phyloP scores from a whole-genome alignment of 208 protist genomes.

The Zelonia costaricensis region DNA sequence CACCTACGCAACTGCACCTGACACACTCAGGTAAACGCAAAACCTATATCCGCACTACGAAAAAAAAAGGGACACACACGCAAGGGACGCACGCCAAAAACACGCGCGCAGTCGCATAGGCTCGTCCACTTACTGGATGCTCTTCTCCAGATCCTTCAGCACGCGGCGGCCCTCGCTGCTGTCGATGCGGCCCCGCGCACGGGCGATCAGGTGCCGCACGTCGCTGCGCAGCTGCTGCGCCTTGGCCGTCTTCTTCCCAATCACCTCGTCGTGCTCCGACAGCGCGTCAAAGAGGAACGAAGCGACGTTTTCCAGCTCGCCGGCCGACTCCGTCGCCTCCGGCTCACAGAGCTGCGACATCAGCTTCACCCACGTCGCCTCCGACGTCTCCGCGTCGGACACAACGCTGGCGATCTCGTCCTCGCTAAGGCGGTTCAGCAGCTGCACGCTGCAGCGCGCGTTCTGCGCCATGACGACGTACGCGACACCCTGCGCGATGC shows the following conservation, averaged over 20 bases:
- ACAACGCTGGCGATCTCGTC: slow-evolving; percentile 43
- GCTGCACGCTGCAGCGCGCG: slow-evolving; percentile 44
- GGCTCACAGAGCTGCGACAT: slow-evolving; percentile 42
- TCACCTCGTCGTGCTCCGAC: slow-evolving; percentile 62
- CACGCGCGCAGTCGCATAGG: neutral
- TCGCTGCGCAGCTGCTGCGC: slow-evolving; percentile 47
- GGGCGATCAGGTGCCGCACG: slow-evolving; percentile 52
- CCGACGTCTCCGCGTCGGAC: slow-evolving; percentile 34
- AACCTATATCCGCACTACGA: no score
- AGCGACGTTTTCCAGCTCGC: slow-evolving; percentile 45
- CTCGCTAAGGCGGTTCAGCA: slow-evolving; percentile 36
- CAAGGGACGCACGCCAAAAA: neutral
- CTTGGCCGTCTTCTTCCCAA: slow-evolving; percentile 36
- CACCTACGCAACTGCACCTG: no score
- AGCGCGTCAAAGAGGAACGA: slow-evolving; percentile 70
- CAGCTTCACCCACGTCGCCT: slow-evolving; percentile 55
- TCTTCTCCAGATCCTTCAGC: slow-evolving; percentile 71
- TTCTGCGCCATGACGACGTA: slow-evolving; percentile 54
- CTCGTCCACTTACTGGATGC: slow-evolving; percentile 46
- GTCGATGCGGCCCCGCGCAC: slow-evolving; percentile 31
- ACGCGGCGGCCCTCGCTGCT: slow-evolving; percentile 36
- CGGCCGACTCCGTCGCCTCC: slow-evolving; percentile 25
- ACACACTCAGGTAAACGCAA: no score
- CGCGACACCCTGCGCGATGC: slow-evolving; percentile 36
- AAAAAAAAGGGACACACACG: neutral